Evolutionary conservation across 176 grass and related monocot species (phyloP).

Genomic region (Bolboschoenus planiculmis): DNA sequence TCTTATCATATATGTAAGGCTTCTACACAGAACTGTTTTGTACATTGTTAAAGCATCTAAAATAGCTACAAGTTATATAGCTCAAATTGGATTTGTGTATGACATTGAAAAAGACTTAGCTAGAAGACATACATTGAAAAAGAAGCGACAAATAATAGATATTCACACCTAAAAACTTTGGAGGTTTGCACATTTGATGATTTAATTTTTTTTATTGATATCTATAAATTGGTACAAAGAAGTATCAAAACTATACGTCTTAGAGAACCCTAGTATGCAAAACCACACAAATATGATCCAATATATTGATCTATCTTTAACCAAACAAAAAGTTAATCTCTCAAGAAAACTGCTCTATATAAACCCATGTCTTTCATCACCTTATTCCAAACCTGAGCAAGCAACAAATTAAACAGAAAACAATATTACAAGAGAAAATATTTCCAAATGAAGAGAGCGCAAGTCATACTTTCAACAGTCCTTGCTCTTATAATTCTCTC

Average conservation of each 20-base stretch:
- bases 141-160: background rate
- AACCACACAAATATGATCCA: constrained; percentile 10
- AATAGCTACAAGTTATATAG: background rate
- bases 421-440: background rate
- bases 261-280: background rate
- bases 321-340: background rate
- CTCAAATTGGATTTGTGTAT: background rate
- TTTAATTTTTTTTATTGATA: background rate
- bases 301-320: background rate
- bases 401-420: background rate
- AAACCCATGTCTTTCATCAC: background rate
- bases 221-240: background rate
- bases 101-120: background rate
- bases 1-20: too few relatives aligned
- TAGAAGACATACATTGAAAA: background rate
- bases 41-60: background rate
- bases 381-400: background rate
- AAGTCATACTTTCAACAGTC: background rate
- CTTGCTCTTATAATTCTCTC: background rate
- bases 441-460: background rate
- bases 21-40: too few relatives aligned
- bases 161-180: background rate
- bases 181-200: background rate
- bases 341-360: background rate
- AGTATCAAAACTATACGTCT: background rate